Evolutionary conservation across 78 protist genomes (phyloP).

Genomic region (Protostelium mycophagum): DNA sequence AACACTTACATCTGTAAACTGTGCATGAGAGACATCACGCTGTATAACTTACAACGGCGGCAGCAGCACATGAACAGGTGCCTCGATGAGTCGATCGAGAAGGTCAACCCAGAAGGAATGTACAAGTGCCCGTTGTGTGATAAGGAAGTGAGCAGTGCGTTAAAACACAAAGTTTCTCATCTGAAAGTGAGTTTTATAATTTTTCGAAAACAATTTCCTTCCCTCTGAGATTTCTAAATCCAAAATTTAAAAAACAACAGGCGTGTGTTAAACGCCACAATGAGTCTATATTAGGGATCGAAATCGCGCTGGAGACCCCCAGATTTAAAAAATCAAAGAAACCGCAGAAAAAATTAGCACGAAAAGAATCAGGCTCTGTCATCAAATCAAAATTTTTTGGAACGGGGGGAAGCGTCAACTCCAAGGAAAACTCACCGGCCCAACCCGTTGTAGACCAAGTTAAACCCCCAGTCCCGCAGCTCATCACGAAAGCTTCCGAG

Average conservation of each 20-base stretch:
- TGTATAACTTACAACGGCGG: neutral
- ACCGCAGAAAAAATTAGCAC: neutral
- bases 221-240: too few relatives aligned
- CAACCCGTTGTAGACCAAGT: neutral
- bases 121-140: neutral
- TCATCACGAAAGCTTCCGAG: neutral
- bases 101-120: neutral
- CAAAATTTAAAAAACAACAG: too few relatives aligned
- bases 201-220: neutral
- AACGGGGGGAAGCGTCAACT: too few relatives aligned
- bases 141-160: neutral
- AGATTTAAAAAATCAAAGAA: too few relatives aligned
- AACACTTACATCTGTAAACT: neutral
- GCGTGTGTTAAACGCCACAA: neutral
- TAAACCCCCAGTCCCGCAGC: neutral
- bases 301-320: neutral
- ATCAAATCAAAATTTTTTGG: neutral
- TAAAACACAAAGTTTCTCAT: neutral
- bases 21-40: neutral
- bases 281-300: neutral
- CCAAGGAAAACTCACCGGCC: too few relatives aligned
- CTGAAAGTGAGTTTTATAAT: neutral
- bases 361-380: neutral
- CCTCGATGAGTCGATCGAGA: neutral
- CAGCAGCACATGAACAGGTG: neutral